Evolutionary conservation across 257 asterid genomes (phyloP).

Genomic region (Cordia subcordata): DNA sequence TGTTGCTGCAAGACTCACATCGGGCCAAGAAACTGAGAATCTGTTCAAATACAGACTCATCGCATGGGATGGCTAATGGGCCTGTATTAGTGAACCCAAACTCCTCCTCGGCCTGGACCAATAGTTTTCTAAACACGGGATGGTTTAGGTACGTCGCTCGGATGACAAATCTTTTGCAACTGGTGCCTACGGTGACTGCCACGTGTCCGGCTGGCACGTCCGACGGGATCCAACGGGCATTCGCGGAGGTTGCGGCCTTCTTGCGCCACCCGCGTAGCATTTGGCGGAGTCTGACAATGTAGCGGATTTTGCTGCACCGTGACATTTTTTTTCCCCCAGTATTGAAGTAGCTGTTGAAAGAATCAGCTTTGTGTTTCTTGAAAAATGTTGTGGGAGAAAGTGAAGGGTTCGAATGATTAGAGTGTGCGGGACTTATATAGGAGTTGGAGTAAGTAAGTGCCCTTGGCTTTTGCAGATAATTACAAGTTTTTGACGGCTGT

Average conservation of each 20-base stretch:
- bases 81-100: slow-evolving; percentile 56
- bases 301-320: slow-evolving; percentile 54
- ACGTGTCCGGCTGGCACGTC: slow-evolving; percentile 73
- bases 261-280: slow-evolving; percentile 59
- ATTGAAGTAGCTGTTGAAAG: background rate
- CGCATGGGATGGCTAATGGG: slow-evolving; percentile 58
- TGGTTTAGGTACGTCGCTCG: slow-evolving; percentile 52
- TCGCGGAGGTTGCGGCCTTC: slow-evolving; percentile 37
- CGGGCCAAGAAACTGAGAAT: slow-evolving; percentile 50
- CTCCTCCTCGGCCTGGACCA: slow-evolving; percentile 53
- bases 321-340: slow-evolving; percentile 30
- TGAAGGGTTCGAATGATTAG: background rate
- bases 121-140: slow-evolving; percentile 50
- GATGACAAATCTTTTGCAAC: slow-evolving; percentile 39
- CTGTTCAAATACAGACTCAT: slow-evolving; percentile 50
- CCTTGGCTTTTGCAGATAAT: background rate
- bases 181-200: slow-evolving; percentile 51
- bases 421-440: background rate
- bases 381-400: slow-evolving; percentile 12
- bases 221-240: slow-evolving; percentile 35
- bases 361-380: background rate
- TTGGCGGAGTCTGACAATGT: slow-evolving; percentile 57
- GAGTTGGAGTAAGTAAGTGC: background rate
- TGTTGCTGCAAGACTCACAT: slow-evolving; percentile 23
- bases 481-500: background rate